These are phyloP conservation scores for Flaveria brownii DNA, from an alignment of 129 eudicot genomes.

Conservation along the genomic window DNA sequence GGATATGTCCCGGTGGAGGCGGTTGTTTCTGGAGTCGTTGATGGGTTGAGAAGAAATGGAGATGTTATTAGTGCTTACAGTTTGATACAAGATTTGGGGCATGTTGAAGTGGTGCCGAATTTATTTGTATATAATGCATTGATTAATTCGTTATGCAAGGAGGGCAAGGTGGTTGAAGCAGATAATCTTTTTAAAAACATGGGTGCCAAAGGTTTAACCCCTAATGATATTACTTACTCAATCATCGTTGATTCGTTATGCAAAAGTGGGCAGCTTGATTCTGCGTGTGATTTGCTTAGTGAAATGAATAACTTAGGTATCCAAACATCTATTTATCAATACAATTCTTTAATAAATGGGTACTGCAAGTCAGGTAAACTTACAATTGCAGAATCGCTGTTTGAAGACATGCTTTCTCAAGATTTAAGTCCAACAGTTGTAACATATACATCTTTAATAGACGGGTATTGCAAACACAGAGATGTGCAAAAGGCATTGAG, in stretches of 20 bases:
- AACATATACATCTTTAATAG: conserved; percentile 74
- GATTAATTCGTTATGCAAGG: conserved; percentile 66
- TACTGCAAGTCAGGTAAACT: conserved; percentile 66
- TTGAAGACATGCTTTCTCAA: conserved; percentile 48
- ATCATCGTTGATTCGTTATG: conserved; percentile 66
- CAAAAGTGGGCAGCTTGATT: conserved; percentile 65
- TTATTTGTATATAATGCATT: conserved; percentile 67
- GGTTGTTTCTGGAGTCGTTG: conserved; percentile 65
- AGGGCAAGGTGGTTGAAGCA: conserved; percentile 60
- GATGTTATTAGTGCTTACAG: conserved; percentile 53
- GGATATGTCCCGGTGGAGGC: conserved; percentile 68
- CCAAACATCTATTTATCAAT: conserved; percentile 50
- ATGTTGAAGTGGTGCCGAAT: conserved; percentile 53
- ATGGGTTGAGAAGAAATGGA: conserved; percentile 78
- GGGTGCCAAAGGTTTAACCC: conserved; percentile 53
- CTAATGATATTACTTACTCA: conserved; percentile 69
- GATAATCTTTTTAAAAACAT: conserved; percentile 49
- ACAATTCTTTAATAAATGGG: conserved; percentile 71
- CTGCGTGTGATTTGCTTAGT: conserved; percentile 44
- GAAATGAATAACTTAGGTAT: conserved; percentile 64
- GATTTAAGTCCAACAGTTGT: conserved; percentile 73
- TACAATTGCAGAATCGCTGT: conserved; percentile 47
- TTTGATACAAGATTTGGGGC: conserved; percentile 44
- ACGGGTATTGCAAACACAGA: conserved; percentile 68
- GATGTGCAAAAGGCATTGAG: conserved; percentile 60